A percentile compares a stretch with the other conserved stretches of the same genome.
Conservation (phyloP, 1,139 yeast genomes). For the Suhomyces kunorum region DNA sequence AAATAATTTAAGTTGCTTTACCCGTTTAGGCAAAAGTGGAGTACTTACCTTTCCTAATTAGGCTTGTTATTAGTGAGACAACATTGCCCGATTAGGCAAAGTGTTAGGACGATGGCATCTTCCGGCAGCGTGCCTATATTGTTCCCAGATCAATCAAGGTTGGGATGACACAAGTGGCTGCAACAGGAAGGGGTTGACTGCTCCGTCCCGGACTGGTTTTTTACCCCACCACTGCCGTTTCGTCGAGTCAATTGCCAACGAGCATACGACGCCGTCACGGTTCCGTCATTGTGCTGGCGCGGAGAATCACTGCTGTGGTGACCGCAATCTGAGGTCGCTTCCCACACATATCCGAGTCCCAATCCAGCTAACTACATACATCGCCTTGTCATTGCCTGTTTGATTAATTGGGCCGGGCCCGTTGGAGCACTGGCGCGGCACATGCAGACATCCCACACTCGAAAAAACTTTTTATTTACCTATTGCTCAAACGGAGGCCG, state of each 20-base stretch:
- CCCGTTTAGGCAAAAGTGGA: conserved; percentile 30
- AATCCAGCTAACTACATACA: conserved; percentile 9
- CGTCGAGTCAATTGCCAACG: conserved; percentile 1
- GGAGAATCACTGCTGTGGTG: background rate
- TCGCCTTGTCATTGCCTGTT: conserved; percentile 4
- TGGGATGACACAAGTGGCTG: background rate
- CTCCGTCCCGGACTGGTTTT: conserved; percentile 1
- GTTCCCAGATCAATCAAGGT: conserved; percentile 7
- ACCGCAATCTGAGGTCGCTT: background rate
- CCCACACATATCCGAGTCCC: conserved; percentile 1
- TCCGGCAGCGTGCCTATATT: conserved; percentile 10
- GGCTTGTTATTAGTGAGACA: conserved; percentile 18
- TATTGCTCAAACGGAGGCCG: conserved; percentile 9
- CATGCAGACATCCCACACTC: conserved; percentile 5
- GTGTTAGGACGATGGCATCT: conserved; percentile 4
- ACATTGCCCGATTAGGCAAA: conserved; percentile 25
- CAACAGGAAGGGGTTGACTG: background rate
- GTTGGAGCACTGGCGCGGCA: background rate
- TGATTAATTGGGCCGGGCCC: conserved; percentile 6
- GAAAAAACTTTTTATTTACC: conserved; percentile 8
- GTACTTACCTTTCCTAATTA: conserved; percentile 20
- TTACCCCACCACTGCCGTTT: conserved; percentile 7
- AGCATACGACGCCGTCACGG: no score
- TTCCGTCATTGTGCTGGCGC: no score
- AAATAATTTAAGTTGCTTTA: conserved; percentile 10